Base-by-base conservation (phyloP, 2,329 filamentous ascomycete genomes). In the Sporothrix variecibatus region DNA sequence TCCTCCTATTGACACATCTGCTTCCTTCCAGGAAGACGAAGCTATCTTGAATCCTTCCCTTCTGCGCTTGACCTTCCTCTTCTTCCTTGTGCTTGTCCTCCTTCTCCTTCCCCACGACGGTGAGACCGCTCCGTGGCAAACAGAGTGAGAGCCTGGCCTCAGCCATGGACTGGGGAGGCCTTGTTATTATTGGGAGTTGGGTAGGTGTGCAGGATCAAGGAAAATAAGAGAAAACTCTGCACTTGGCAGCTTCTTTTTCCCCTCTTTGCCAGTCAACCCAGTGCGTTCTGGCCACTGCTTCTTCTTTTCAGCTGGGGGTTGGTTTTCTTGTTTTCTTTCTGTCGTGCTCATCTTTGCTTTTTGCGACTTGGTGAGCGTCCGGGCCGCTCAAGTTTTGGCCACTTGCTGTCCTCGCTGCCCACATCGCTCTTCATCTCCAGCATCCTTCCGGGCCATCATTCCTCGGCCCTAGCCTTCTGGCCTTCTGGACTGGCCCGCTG, bases 381-480 rank as follows among this genome's bases (percentile, higher is more conserved):
- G 58, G 31, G 31, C 58, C 31, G 20, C 58, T 60, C 56, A 49
- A 9, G 31, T 62, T 65, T 43, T 26, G 62, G 38, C 38, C 62
- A 46, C 38, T 67, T 67, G 38, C 38, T 46, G 60, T 26, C 51
- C 49, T 51, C 49, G 49, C 49, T n/a, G 23, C 12, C 60, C 58
- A 40, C 56, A 15, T 60, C 26, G 38, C 31, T 49, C 43, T 49
- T 20, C 43, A 15, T 67, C 62, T 46, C 62, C 62, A 67, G 62
- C 46, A 67, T 67, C 62, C 62, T 67, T 67, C 62, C 62, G 38
- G 38, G 23, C 60, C 34, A 58, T 31, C 31, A 9, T n/a, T 40
- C 2, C 12, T 38, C 58, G 31, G 58, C 15, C 31, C 60, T 64
- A 38, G 38, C 38, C n/a, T n/a, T 20, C 56, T 20, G 58, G 58